Conservation (phyloP, 148 eudicot species). For the Rhododendron ferrugineum region DNA sequence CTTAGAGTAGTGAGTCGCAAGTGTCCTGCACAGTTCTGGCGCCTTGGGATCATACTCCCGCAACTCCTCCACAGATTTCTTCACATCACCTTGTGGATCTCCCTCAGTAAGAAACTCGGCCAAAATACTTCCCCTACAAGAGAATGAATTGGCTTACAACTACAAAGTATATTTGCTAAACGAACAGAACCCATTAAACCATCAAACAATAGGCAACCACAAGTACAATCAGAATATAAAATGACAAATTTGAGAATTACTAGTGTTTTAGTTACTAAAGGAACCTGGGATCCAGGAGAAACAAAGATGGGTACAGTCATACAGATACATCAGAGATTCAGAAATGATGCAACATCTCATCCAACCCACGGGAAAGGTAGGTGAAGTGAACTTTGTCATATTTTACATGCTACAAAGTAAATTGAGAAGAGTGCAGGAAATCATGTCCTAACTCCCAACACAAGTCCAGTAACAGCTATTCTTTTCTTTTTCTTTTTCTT, state of each 20-base stretch:
- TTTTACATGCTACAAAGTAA: neutral
- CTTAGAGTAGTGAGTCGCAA: conserved; percentile 63
- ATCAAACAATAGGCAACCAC: neutral
- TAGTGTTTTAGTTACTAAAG: neutral
- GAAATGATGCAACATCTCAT: neutral
- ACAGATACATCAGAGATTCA: neutral
- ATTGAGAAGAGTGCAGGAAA: neutral
- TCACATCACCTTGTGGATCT: conserved; percentile 40
- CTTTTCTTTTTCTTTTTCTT: too few species aligned
- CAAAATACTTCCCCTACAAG: conserved; percentile 48
- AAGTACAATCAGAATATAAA: neutral
- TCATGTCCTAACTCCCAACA: neutral
- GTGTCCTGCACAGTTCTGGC: conserved; percentile 40
- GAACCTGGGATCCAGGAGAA: neutral
- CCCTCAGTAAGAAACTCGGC: conserved; percentile 66
- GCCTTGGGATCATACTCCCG: conserved; percentile 30
- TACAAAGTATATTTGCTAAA: neutral
- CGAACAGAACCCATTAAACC: neutral
- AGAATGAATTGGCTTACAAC: neutral
- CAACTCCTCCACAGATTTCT: conserved; percentile 62
- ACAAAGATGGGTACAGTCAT: neutral
- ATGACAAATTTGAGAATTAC: neutral
- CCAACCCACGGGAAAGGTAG: neutral
- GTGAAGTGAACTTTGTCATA: neutral
- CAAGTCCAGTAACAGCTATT: neutral